Evolutionary conservation across 192 early-diverging fungal genomes (phyloP).

Genomic region (Dissophora ornata): DNA sequence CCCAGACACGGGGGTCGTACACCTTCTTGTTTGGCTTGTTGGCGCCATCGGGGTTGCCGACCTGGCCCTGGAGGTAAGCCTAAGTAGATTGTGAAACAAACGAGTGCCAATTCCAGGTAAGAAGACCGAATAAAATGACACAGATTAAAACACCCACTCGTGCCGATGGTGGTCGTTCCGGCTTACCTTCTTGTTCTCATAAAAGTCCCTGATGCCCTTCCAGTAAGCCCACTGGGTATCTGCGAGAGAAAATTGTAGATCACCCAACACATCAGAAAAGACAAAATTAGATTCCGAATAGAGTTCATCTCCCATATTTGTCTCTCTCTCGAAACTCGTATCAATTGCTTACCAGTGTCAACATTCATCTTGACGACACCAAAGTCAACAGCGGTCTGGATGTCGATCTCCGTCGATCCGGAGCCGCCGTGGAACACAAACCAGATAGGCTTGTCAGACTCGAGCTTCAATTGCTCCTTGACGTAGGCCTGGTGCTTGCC

Average conservation of each 20-base stretch:
- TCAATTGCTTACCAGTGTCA: constrained; percentile 83
- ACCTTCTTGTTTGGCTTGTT: constrained; percentile 99
- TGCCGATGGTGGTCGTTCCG: too few species aligned
- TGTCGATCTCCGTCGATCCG: constrained; percentile 83
- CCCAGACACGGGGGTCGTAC: constrained; percentile 95
- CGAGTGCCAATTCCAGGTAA: too few species aligned
- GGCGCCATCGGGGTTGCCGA: constrained; percentile 96
- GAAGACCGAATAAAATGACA: too few species aligned
- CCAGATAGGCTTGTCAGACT: constrained; percentile 83
- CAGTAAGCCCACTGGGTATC: constrained; percentile 99
- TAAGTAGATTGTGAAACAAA: too few species aligned
- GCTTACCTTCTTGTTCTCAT: constrained; percentile 81
- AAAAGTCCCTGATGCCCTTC: constrained; percentile 86
- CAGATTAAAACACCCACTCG: too few species aligned
- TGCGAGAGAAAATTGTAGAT: constrained; percentile 1
- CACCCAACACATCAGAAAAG: not conserved
- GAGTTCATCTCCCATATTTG: not conserved
- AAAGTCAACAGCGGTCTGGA: constrained; percentile 79
- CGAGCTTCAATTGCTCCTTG: constrained; percentile 69
- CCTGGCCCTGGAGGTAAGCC: constrained; percentile 88
- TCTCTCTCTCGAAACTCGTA: too few species aligned
- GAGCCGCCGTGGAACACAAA: constrained; percentile 99
- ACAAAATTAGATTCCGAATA: not conserved
- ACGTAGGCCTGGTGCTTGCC: constrained; percentile 91
- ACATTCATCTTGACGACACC: constrained; percentile 99